Base-by-base conservation (phyloP, 768 basidiomycete genomes). In the Rubroboletus satanas region DNA sequence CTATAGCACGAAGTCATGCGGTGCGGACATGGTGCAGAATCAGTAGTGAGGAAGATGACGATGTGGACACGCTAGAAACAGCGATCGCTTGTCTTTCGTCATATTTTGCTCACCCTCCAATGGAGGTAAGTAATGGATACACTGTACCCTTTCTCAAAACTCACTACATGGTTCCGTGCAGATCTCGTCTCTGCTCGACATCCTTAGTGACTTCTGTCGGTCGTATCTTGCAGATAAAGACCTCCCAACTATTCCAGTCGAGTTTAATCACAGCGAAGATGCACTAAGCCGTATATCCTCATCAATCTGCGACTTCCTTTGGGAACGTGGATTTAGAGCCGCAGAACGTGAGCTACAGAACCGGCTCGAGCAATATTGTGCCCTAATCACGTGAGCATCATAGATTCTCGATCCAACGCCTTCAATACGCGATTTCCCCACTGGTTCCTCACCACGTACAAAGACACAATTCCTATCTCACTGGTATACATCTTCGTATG, bases 371-470 rank as follows among this genome's bases (percentile, higher is more conserved):
- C 18, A 21, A 21, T 21, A 37, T 15, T 15, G 15, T 47, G 11
- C 37, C 35, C 41, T 59, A 28, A 54, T 52, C 29, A 43, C 41
- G 31, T 15, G 44, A 33, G 35, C 29, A 41, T 37, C 23, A 26
- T 56, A 79, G 78, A 66, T 5, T 41, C 63, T n/a, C 63, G 62
- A 14, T 83, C 79, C 60, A 69, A 74, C 49, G 58, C 73, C 33
- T 70, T 82, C n/a, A 63, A 73, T 47, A 80, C 83, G 56, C 78
- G 79, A 45, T 85, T 84, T 57, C 84, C 85, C 17, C 84, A 85
- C 58, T 64, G 71, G 51, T 83, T 85, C 61, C 74, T 87, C 21
- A 73, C 71, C 1, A 74, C 75, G 1, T 69, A 78, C 60, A 81
- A 74, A 52, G 66, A 67, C 23, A 79, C 82, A 0, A 76, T 87